Percentiles rank a stretch among this genome's conserved stretches.
These are phyloP conservation scores for Boletus tylopilopsis DNA, from an alignment of 768 basidiomycete genomes.

Conservation along the genomic window DNA sequence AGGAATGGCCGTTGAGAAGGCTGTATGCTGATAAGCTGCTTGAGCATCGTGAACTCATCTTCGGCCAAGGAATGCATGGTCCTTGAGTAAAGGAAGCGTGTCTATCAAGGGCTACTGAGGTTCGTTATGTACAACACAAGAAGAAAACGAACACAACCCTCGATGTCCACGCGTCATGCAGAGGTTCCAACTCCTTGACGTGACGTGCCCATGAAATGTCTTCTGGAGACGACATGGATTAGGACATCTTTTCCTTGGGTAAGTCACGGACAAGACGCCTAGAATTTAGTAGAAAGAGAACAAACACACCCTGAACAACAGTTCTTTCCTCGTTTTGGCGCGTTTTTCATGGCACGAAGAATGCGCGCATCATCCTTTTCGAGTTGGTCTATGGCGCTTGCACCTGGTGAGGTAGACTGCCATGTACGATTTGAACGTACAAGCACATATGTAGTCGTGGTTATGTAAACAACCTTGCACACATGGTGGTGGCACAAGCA, in stretches of 20 bases:
- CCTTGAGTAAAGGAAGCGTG: slow-evolving; percentile 56
- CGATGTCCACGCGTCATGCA: slow-evolving; percentile 64
- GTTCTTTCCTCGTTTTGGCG: slow-evolving; percentile 44
- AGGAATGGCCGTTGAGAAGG: slow-evolving; percentile 53
- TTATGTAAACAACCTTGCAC: too few species aligned
- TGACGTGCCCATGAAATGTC: slow-evolving; percentile 58
- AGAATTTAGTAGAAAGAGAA: too few species aligned
- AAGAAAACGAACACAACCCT: too few species aligned
- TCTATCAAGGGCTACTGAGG: slow-evolving; percentile 62
- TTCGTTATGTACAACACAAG: slow-evolving; percentile 9
- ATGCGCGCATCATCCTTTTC: slow-evolving; percentile 48
- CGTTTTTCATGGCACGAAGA: slow-evolving; percentile 52
- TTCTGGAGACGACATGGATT: slow-evolving; percentile 48
- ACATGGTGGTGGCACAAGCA: too few species aligned
- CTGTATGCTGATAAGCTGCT: slow-evolving; percentile 25
- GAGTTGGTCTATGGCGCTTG: slow-evolving; percentile 23
- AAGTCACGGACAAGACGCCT: background rate
- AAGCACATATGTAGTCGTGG: too few species aligned
- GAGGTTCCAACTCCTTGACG: slow-evolving; percentile 64
- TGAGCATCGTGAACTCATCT: slow-evolving; percentile 58
- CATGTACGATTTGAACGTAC: slow-evolving; percentile 5
- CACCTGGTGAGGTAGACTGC: slow-evolving; percentile 10
- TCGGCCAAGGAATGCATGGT: slow-evolving; percentile 74
- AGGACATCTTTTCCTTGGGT: slow-evolving; percentile 44
- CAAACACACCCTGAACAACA: slow-evolving; percentile 42